These are phyloP conservation scores for Plasmodium gallinaceum DNA, from an alignment of 169 alveolate species.

Conservation along the genomic window DNA sequence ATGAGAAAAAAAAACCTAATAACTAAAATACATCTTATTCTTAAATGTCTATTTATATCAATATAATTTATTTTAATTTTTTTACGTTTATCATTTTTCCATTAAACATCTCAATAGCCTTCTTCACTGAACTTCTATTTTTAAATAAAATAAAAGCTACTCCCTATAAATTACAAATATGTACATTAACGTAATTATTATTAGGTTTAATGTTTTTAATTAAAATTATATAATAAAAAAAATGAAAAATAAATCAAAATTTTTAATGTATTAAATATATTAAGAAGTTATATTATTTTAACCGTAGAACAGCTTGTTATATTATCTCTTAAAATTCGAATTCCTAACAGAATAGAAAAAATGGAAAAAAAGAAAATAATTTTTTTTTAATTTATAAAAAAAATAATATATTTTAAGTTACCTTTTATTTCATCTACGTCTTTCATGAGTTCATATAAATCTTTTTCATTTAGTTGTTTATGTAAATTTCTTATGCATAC, in stretches of 20 bases:
- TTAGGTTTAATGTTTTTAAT: background rate
- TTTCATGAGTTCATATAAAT: slow-evolving; percentile 36
- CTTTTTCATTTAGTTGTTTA: slow-evolving; percentile 25
- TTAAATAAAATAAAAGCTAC: slow-evolving; percentile 33
- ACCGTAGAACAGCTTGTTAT: slow-evolving; percentile 41
- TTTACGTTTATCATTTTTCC: slow-evolving; percentile 54
- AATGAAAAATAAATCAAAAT: too few species aligned
- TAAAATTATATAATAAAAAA: too few species aligned
- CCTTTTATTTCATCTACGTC: slow-evolving; percentile 49
- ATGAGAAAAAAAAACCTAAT: background rate
- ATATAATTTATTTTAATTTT: background rate
- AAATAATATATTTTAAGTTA: background rate
- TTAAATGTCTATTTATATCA: too few species aligned
- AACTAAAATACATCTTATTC: too few species aligned
- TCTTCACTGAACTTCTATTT: slow-evolving; percentile 41
- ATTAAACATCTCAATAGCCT: slow-evolving; percentile 55
- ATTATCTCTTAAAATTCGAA: slow-evolving; percentile 35
- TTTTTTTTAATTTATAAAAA: background rate
- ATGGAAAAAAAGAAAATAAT: background rate
- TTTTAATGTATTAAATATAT: too few species aligned
- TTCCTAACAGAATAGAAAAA: slow-evolving; percentile 6
- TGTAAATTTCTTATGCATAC: slow-evolving; percentile 40
- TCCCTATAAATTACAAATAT: slow-evolving; percentile 13
- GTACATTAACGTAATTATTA: too few species aligned
- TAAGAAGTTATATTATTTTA: too few species aligned